phyloP scores from a whole-genome alignment of 495 filamentous ascomycete genomes.

The Daldinia decipiens region DNA sequence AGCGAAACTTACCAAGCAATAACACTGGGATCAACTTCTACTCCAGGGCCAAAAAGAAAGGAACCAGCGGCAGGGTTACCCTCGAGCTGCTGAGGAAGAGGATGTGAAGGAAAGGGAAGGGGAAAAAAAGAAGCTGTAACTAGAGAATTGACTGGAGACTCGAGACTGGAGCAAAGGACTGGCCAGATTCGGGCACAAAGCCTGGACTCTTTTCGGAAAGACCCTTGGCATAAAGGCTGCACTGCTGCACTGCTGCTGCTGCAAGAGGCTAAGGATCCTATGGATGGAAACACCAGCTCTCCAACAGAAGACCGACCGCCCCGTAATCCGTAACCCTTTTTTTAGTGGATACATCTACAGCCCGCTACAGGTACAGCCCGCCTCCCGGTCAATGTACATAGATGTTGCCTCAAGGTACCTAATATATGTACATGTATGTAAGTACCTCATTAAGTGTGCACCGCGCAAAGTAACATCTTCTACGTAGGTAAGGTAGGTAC shows the following conservation, averaged over 20 bases:
- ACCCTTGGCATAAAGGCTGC: slow-evolving; percentile 36
- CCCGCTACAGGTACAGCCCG: not conserved
- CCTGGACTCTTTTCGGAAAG: slow-evolving; percentile 42
- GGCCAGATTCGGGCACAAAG: slow-evolving; percentile 39
- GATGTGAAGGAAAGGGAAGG: slow-evolving; percentile 30
- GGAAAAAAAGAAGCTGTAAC: slow-evolving; percentile 34
- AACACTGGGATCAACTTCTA: slow-evolving; percentile 41
- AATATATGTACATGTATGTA: not conserved
- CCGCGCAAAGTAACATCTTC: not conserved
- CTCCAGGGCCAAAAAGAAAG: slow-evolving; percentile 47
- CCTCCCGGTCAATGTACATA: too few species aligned
- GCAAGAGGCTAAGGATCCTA: slow-evolving; percentile 24
- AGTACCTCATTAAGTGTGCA: not conserved
- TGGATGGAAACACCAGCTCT: not conserved
- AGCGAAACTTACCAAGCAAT: slow-evolving; percentile 37
- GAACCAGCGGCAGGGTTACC: slow-evolving; percentile 39
- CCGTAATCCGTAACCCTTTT: slow-evolving; percentile 23
- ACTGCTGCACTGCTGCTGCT: not conserved
- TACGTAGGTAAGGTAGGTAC: not conserved
- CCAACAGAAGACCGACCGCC: slow-evolving; percentile 16
- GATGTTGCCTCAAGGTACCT: not conserved
- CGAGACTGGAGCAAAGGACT: not conserved
- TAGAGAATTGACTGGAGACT: slow-evolving; percentile 25
- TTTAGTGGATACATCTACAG: slow-evolving; percentile 23
- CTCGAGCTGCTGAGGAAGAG: slow-evolving; percentile 42